Evolutionary conservation across 495 filamentous ascomycete species (phyloP), one percentile per base, ranked within the genome.

Genomic region (Penicillium soppii): DNA sequence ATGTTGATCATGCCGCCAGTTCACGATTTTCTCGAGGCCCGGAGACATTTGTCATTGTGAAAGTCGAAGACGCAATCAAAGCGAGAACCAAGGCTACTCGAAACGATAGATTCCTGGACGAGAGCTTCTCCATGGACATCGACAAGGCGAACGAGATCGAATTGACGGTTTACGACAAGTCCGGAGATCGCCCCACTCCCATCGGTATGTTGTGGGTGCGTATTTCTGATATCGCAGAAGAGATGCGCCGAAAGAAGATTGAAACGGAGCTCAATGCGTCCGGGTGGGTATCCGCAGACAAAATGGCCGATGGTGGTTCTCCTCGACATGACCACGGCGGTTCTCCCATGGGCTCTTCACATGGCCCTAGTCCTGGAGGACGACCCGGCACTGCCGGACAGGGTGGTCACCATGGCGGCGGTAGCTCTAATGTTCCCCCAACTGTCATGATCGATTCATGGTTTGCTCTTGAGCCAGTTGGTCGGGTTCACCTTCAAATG

Each of bases 131-230:
- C 39, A 83, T 97, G 49, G 87, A 91, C 53, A 91, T 97, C 36
- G 95, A 99, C 59, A 97, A 97, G 73, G 94, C 95, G 43, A 97
- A 99, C 66, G 94, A 99, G 70, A 88, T 99, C 45, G 94, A 99
- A 65, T 80, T 99, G 37, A 97, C 90, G 0, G 92, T 97, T 25
- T 99, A 97, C 67, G 94, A 99, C 63, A 96, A 96, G 71, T 70
- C 79, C 7, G 85, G 87, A 55, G 91, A 95, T 50, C 87, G 95
- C 57, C 87, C 92, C 2, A 81, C 95, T 38, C 94, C 94, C 30
- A 95, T 99, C 56, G 94, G 88, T 47, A 85, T 99, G 80, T 77
- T 97, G 5, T 99, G 94, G 94, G 81, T 99, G 53, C 81, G 94
- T 35, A 92, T 99, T 62, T 92, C 95, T 30, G 94, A 99, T 67